Evolutionary conservation across 345 rosid genomes (phyloP).

Genomic region (Populus alba): DNA sequence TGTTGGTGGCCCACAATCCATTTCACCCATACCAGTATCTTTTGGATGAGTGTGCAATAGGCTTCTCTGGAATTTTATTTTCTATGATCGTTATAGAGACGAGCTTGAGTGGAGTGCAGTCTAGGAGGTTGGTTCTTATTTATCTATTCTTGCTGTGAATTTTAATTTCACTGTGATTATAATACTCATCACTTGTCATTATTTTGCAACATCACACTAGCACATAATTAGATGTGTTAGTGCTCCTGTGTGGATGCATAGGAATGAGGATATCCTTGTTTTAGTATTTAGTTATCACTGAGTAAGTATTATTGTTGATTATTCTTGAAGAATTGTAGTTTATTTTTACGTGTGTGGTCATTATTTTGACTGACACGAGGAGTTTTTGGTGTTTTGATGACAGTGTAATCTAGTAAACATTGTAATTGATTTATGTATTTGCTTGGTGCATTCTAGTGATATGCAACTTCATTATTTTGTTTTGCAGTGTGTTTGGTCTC

Average conservation of each 20-base stretch:
- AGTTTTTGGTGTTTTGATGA: no score
- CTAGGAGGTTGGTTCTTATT: conserved; percentile 64
- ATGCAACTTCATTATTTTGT: conserved; percentile 4
- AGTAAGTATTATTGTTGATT: background rate
- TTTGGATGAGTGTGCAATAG: conserved; percentile 82
- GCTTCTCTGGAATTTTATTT: conserved; percentile 89
- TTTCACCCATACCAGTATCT: conserved; percentile 37
- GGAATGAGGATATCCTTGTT: background rate
- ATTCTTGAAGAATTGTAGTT: background rate
- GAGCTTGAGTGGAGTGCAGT: conserved; percentile 82
- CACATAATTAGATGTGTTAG: no score
- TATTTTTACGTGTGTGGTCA: background rate
- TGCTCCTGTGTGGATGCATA: background rate
- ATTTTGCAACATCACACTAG: background rate
- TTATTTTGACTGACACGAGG: background rate
- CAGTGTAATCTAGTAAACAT: no score
- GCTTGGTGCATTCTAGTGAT: no score
- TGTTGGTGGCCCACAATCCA: conserved; percentile 63
- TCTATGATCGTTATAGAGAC: conserved; percentile 95
- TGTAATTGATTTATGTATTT: no score
- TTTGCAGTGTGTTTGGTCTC: conserved; percentile 94
- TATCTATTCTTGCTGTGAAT: background rate
- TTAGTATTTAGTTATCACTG: background rate
- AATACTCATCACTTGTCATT: background rate
- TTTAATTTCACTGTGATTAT: background rate